These are phyloP conservation scores for Dentipellis fragilis DNA, from an alignment of 768 basidiomycete genomes.

Conservation along the genomic window DNA sequence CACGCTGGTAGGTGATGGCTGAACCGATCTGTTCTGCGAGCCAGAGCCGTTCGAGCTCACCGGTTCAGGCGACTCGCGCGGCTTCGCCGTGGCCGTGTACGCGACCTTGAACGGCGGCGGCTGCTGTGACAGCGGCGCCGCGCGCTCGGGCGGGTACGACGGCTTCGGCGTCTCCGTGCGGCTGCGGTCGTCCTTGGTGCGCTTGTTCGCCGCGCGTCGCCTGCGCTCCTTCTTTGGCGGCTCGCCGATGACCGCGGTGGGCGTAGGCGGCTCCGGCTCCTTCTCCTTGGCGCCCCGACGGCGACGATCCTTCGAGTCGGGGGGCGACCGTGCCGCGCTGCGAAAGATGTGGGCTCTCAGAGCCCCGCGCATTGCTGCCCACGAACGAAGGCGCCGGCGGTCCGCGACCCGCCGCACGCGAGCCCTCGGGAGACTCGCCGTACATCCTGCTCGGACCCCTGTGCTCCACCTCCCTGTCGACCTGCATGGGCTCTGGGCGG, in stretches of 20 bases:
- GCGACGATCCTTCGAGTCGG: conserved; percentile 34
- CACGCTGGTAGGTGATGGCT: conserved; percentile 61
- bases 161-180: conserved; percentile 38
- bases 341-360: conserved; percentile 43
- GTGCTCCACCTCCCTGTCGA: conserved; percentile 2
- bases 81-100: conserved; percentile 16
- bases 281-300: conserved; percentile 18
- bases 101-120: conserved; percentile 16
- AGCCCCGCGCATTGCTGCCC: conserved; percentile 31
- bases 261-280: conserved; percentile 5
- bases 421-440: conserved; percentile 16
- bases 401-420: conserved; percentile 3
- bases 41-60: conserved; percentile 52
- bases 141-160: conserved; percentile 8
- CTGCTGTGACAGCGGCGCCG: conserved; percentile 7
- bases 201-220: conserved; percentile 31
- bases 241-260: conserved; percentile 20
- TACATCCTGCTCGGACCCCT: conserved; percentile 25
- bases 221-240: conserved; percentile 48
- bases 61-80: conserved; percentile 47
- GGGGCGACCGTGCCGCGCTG: conserved; percentile 22
- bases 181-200: conserved; percentile 33
- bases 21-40: conserved; percentile 46
- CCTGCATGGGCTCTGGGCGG: conserved; percentile 4
- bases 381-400: conserved; percentile 21